phyloP scores from a whole-genome alignment of 495 filamentous ascomycete genomes.

The Tetracladium setigerum region DNA sequence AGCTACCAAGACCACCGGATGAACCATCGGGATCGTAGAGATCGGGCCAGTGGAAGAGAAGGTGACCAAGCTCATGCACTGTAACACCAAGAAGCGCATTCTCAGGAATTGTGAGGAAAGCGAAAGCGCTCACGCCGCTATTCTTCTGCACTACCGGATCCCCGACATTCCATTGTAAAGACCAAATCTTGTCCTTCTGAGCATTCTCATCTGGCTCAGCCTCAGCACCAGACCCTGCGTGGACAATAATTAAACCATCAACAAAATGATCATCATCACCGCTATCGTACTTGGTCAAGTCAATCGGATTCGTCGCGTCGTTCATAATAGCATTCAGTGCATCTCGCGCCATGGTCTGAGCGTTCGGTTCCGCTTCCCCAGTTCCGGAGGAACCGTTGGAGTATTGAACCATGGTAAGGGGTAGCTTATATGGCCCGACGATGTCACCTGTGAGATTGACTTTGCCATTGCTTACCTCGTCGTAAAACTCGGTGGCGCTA shows the following conservation, averaged over 20 bases:
- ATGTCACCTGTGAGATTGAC: conserved; percentile 9
- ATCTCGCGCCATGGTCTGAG: conserved; percentile 9
- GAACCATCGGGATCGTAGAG: conserved; percentile 8
- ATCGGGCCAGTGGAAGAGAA: conserved; percentile 17
- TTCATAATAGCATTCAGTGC: conserved; percentile 3
- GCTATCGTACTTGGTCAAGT: conserved; percentile 13
- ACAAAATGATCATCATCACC: conserved; percentile 2
- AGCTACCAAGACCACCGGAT: conserved; percentile 7
- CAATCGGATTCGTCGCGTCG: background rate
- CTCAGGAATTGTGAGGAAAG: conserved; percentile 16
- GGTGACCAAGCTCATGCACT: conserved; percentile 16
- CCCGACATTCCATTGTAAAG: conserved; percentile 10
- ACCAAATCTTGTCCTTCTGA: conserved; percentile 8
- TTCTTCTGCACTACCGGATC: conserved; percentile 1
- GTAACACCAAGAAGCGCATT: conserved; percentile 10
- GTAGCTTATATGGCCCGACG: conserved; percentile 3
- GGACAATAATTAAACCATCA: conserved; percentile 16
- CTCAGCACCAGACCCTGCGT: conserved; percentile 13
- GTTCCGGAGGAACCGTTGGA: background rate
- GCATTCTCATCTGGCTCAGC: background rate
- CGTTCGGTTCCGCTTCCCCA: background rate
- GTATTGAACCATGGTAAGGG: background rate
- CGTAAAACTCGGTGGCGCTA: conserved; percentile 12
- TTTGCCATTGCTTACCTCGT: conserved; percentile 6
- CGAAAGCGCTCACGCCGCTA: background rate